Evolutionary conservation across 148 eudicot genomes (phyloP).

Genomic region (Mesembryanthemum crystallinum): DNA sequence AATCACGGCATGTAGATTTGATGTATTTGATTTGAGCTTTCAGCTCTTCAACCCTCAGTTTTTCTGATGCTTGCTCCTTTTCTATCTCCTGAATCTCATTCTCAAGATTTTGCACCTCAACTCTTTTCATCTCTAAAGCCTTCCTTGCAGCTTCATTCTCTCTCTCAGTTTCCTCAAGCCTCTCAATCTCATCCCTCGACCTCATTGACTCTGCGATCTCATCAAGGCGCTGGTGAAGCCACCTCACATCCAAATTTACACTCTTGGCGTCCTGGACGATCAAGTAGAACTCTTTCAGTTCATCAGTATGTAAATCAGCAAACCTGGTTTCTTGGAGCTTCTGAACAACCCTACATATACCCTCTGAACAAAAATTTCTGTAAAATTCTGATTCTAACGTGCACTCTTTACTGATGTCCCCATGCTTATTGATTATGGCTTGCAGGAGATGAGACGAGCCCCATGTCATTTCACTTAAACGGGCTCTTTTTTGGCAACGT

Average conservation of each 20-base stretch:
- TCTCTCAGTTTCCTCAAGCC: neutral
- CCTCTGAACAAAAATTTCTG: neutral
- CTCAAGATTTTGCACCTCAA: neutral
- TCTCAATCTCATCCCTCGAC: neutral
- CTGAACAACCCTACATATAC: neutral
- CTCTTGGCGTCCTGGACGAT: neutral
- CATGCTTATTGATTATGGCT: conserved; percentile 3
- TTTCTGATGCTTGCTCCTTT: neutral
- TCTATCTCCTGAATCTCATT: neutral
- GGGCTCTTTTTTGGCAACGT: neutral
- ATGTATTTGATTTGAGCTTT: neutral
- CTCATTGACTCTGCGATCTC: neutral
- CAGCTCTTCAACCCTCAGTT: neutral
- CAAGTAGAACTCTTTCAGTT: neutral
- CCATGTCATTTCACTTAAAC: neutral
- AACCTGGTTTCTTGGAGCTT: conserved; percentile 2
- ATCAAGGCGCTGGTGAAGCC: conserved; percentile 10
- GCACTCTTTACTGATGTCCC: neutral
- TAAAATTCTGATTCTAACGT: neutral
- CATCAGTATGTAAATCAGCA: neutral
- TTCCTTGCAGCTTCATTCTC: neutral
- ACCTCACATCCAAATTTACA: conserved; percentile 1
- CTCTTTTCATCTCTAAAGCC: conserved; percentile 1
- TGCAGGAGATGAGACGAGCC: conserved; percentile 1
- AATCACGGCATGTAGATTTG: neutral